Evolutionary conservation across 139 green algal genomes (phyloP).

Genomic region (Trebouxia sp.): DNA sequence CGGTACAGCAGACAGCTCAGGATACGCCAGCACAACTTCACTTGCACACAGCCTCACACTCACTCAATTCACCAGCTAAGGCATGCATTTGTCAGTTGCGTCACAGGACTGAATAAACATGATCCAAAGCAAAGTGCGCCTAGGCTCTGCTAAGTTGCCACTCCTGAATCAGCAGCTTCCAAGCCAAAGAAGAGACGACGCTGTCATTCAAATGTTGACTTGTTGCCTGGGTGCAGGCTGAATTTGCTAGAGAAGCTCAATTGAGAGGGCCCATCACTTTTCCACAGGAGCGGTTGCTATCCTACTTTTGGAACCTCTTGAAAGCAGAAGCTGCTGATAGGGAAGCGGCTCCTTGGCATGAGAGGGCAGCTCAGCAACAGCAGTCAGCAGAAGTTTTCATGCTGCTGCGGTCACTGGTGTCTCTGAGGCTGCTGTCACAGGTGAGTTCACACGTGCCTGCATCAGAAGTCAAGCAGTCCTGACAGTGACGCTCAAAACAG

Average conservation of each 20-base stretch:
- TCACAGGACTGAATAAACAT: too few relatives aligned
- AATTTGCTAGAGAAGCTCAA: constrained; percentile 52
- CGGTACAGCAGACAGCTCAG: too few relatives aligned
- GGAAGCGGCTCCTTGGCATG: not conserved
- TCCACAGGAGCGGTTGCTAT: constrained; percentile 61
- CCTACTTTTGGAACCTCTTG: constrained; percentile 61
- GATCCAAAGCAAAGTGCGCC: too few relatives aligned
- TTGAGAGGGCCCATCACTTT: constrained; percentile 63
- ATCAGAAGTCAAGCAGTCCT: too few relatives aligned
- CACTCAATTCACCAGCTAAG: too few relatives aligned
- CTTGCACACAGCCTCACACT: too few relatives aligned
- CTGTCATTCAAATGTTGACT: too few relatives aligned
- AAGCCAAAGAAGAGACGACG: too few relatives aligned
- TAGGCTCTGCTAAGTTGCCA: too few relatives aligned
- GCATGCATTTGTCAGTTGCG: too few relatives aligned
- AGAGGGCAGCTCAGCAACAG: constrained; percentile 18
- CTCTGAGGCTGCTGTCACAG: constrained; percentile 49
- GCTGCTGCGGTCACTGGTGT: constrained; percentile 47
- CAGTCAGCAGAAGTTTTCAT: constrained; percentile 40
- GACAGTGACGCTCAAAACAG: not conserved
- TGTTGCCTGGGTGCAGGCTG: constrained; percentile 41
- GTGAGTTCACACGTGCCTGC: constrained; percentile 5
- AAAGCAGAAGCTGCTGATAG: constrained; percentile 28
- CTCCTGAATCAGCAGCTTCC: too few relatives aligned
- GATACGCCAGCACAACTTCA: too few relatives aligned